Percentiles rank a stretch among this genome's conserved stretches.
phyloP scores from a whole-genome alignment of 2,329 filamentous ascomycete genomes.

The Penicillium sp. region DNA sequence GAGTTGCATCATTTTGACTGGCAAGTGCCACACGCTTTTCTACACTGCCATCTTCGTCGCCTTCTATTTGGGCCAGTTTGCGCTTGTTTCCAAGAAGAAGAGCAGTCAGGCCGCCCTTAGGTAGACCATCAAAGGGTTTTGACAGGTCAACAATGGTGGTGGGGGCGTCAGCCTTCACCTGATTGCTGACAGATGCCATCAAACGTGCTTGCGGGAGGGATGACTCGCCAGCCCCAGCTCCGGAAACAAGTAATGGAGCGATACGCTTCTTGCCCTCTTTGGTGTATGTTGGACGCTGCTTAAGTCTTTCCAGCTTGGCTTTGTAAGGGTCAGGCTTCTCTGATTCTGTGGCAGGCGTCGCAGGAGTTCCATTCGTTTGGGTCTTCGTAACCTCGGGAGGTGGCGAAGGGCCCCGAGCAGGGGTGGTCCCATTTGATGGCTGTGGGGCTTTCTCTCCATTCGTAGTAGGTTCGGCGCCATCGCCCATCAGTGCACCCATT shows the following conservation, averaged over 20 bases:
- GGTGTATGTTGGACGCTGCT: conserved; percentile 88
- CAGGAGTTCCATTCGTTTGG: conserved; percentile 36
- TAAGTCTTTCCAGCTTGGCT: conserved; percentile 66
- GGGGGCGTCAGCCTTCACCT: conserved; percentile 66
- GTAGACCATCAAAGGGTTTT: conserved; percentile 89
- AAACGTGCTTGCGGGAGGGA: conserved; percentile 86
- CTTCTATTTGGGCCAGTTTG: conserved; percentile 70
- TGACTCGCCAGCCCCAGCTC: conserved; percentile 80
- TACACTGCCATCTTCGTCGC: conserved; percentile 66
- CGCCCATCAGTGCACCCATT: conserved; percentile 98
- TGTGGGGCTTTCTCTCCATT: conserved; percentile 44
- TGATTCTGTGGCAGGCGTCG: conserved; percentile 32
- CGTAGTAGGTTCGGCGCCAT: conserved; percentile 57
- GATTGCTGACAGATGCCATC: conserved; percentile 69
- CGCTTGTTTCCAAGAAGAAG: conserved; percentile 92
- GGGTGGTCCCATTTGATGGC: conserved; percentile 46
- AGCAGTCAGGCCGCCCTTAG: conserved; percentile 79
- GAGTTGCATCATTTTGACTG: conserved; percentile 64
- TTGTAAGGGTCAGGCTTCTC: conserved; percentile 53
- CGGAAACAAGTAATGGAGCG: conserved; percentile 84
- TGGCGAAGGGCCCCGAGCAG: conserved; percentile 32
- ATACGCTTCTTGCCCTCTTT: conserved; percentile 98
- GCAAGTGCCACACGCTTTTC: conserved; percentile 59
- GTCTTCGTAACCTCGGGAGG: conserved; percentile 31
- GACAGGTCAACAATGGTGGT: conserved; percentile 85